Evolutionary conservation across 2,329 filamentous ascomycete species (phyloP).

Genomic region (Cladosporium sp.): DNA sequence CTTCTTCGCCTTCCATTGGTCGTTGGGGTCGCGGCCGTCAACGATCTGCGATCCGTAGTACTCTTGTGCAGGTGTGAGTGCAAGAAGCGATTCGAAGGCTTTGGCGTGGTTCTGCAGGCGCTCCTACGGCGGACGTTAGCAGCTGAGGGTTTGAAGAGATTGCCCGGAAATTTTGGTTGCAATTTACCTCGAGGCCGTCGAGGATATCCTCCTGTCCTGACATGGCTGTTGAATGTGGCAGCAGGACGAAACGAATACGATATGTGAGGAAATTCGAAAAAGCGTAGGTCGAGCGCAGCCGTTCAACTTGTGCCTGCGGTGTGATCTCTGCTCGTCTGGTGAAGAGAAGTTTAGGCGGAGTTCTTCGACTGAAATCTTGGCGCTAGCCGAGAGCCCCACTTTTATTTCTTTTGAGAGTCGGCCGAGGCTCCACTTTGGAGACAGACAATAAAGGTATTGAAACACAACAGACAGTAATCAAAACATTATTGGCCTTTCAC

Average conservation of each 20-base stretch:
- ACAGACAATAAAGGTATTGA: background rate
- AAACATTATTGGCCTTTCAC: too few species aligned
- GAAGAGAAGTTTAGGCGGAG: too few species aligned
- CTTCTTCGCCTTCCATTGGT: slow-evolving; percentile 94
- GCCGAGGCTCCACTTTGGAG: slow-evolving; percentile 15
- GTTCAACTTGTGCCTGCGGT: background rate
- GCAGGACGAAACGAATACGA: too few species aligned
- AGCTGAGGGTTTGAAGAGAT: slow-evolving; percentile 5
- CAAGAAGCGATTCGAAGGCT: slow-evolving; percentile 82
- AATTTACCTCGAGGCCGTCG: slow-evolving; percentile 32
- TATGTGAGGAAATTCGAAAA: too few species aligned
- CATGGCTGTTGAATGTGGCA: slow-evolving; percentile 7
- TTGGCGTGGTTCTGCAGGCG: slow-evolving; percentile 57
- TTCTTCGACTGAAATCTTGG: slow-evolving; percentile 13
- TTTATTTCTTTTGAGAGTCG: background rate
- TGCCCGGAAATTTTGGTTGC: background rate
- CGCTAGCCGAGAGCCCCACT: slow-evolving; percentile 1
- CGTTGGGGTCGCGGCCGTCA: slow-evolving; percentile 69
- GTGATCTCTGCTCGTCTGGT: too few species aligned
- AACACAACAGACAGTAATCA: background rate
- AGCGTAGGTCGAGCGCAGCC: background rate
- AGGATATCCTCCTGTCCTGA: slow-evolving; percentile 20
- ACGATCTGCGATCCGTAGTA: slow-evolving; percentile 59
- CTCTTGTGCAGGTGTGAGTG: slow-evolving; percentile 82
- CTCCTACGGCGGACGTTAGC: slow-evolving; percentile 39